Evolutionary conservation across 352 stramenopile genomes (phyloP).

Genomic region (Hyaloperonospora arabidopsidis): DNA sequence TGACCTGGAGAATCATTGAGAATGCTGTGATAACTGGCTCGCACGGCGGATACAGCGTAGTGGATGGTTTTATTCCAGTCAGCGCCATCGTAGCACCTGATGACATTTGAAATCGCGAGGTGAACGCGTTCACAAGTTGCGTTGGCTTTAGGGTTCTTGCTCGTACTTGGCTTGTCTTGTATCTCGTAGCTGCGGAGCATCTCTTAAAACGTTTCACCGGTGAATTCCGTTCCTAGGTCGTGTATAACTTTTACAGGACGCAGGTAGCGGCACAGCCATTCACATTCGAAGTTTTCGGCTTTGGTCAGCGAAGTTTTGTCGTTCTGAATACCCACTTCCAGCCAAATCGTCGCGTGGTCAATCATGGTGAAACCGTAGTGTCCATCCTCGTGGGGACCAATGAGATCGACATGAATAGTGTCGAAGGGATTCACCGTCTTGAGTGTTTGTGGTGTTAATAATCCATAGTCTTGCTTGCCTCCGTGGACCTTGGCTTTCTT

Average conservation of each 20-base stretch:
- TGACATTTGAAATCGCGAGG: neutral
- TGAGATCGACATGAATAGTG: too few species aligned
- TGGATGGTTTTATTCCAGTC: neutral
- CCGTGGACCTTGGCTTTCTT: conserved; percentile 1
- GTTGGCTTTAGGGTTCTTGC: neutral
- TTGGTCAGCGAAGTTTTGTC: neutral
- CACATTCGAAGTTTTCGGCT: neutral
- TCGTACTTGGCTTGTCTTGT: neutral
- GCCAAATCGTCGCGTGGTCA: too few species aligned
- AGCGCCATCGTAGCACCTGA: neutral
- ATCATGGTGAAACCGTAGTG: too few species aligned
- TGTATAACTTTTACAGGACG: neutral
- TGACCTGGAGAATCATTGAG: neutral
- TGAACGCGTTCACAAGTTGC: neutral
- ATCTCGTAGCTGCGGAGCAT: neutral
- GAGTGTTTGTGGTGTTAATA: neutral
- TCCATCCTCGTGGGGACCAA: too few species aligned
- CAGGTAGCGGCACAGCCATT: neutral
- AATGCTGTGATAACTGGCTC: neutral
- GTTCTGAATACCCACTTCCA: too few species aligned
- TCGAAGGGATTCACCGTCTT: too few species aligned
- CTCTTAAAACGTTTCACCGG: neutral
- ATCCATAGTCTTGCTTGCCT: conserved; percentile 1
- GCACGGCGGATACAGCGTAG: neutral
- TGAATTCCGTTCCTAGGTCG: neutral